Base-by-base conservation (phyloP, 495 filamentous ascomycete species). In the Aspergillus affinis region DNA sequence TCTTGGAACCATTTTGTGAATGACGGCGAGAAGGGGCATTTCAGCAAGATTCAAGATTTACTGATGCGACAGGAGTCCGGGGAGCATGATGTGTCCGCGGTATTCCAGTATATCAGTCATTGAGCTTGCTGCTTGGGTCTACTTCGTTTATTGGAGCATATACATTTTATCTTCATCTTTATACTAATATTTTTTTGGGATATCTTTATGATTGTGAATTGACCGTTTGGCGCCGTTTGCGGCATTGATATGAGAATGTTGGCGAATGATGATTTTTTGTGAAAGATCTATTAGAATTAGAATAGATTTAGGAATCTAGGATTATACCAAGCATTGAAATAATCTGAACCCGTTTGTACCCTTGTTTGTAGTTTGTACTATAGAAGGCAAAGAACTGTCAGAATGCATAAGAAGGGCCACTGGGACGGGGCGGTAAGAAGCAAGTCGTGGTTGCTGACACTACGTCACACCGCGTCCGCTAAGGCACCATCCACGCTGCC, bases 71-170 rank as follows among this genome's bases (percentile, higher is more conserved):
- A 98, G 75, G 94, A 99, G 77, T 85, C 83, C 59, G 77, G 75
- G 8, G 88, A 91, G 74, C 78, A 78, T 51, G 89, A 92, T 60
- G 91, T 99, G 3, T 96, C 90, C 54, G 91, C 93, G 44, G 91
- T 97, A 56, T 99, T 98, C 72, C 94, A 98, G 83, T 98, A 97
- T 75, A 98, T 98, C 65, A 97, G 93, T 64, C 94, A 98, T 79
- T 90, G 70, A 82, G 30, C 30, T 54, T 19, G 52, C 50, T 60
- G 9, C 30, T 52, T 57, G 8, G n/a, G 21, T 15, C 4, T 27
- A 51, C 15, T 27, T 3, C 19, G 29, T 56, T n/a, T 23, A 9
- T 8, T 49, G 23, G 23, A 46, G 54, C 21, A 29, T 56, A 45
- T 36, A 12, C 20, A n/a, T n/a, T 46, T 21, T 55, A 47, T 49